phyloP scores from a whole-genome alignment of 139 green algal species.

The Trebouxia sp. region DNA sequence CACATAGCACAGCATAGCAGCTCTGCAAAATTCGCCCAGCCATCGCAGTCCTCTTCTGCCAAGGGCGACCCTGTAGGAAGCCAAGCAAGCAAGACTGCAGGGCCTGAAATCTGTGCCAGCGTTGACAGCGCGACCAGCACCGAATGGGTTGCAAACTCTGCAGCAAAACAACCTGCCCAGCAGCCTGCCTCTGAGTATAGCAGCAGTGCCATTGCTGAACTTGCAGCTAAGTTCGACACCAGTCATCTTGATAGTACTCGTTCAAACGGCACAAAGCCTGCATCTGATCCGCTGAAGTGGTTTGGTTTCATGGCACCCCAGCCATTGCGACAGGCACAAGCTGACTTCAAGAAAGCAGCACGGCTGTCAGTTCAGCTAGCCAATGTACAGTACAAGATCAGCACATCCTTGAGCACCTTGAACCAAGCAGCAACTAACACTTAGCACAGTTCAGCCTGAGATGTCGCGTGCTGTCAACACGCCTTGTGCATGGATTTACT shows the following conservation, averaged over 20 bases:
- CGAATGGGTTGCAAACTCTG: too few relatives aligned
- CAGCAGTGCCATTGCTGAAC: slow-evolving; percentile 15
- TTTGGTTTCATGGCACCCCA: slow-evolving; percentile 15
- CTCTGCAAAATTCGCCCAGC: too few relatives aligned
- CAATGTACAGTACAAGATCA: neutral
- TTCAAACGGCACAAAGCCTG: neutral
- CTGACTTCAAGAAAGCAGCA: neutral
- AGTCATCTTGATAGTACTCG: neutral
- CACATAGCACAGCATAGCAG: neutral
- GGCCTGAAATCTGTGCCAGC: too few relatives aligned
- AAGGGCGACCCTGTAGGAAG: neutral
- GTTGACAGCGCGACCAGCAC: too few relatives aligned
- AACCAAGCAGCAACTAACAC: too few relatives aligned
- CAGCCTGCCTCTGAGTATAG: too few relatives aligned
- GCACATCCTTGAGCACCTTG: neutral
- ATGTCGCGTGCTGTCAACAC: too few relatives aligned
- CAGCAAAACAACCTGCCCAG: too few relatives aligned
- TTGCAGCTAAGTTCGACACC: slow-evolving; percentile 14
- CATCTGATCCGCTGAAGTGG: slow-evolving; percentile 13
- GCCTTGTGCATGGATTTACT: neutral
- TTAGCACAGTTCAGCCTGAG: too few relatives aligned
- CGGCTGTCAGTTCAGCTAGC: neutral
- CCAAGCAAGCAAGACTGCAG: too few relatives aligned
- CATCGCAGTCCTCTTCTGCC: neutral
- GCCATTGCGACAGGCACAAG: neutral